A percentile compares a stretch with the other conserved stretches of the same genome.
Conservation (phyloP, 208 protist genomes). For the Leptomonas pyrrhocoris region DNA sequence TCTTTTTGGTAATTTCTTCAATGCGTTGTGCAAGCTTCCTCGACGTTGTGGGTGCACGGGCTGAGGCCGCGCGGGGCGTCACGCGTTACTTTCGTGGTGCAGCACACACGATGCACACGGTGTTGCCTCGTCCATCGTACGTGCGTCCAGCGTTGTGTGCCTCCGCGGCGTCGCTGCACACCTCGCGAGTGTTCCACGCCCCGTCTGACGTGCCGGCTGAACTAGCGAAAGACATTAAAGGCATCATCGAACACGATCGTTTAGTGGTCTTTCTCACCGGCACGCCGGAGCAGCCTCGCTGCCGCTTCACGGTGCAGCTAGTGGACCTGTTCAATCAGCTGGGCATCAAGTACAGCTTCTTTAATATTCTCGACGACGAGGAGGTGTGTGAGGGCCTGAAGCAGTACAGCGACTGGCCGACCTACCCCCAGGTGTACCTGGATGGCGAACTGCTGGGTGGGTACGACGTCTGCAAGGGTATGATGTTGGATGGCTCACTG, state of each 20-base stretch:
- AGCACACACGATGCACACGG: not conserved
- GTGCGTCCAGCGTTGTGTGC: conserved; percentile 1
- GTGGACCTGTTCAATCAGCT: conserved; percentile 82
- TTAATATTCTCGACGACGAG: conserved; percentile 90
- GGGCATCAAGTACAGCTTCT: conserved; percentile 81
- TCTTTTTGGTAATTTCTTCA: too few species aligned
- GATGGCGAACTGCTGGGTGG: conserved; percentile 92
- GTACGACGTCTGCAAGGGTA: conserved; percentile 86
- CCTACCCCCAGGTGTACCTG: conserved; percentile 93
- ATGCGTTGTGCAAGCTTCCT: too few species aligned
- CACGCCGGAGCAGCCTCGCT: conserved; percentile 80
- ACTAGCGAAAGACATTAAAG: conserved; percentile 64
- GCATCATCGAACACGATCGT: conserved; percentile 74
- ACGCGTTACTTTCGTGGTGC: not conserved
- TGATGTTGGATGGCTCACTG: conserved; percentile 82
- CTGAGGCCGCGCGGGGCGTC: not conserved
- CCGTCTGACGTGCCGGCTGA: conserved; percentile 54
- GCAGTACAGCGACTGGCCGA: conserved; percentile 92
- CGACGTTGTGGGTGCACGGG: too few species aligned
- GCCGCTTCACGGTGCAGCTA: conserved; percentile 88
- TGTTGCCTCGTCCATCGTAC: not conserved
- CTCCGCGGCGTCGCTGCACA: conserved; percentile 18
- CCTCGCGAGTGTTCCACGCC: conserved; percentile 28
- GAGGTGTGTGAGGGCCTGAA: conserved; percentile 92
- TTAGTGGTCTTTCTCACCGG: conserved; percentile 93